A percentile compares a stretch with the other conserved stretches of the same genome.
Conservation (phyloP, 75 land plant genomes). For the Gnetum montanum region DNA sequence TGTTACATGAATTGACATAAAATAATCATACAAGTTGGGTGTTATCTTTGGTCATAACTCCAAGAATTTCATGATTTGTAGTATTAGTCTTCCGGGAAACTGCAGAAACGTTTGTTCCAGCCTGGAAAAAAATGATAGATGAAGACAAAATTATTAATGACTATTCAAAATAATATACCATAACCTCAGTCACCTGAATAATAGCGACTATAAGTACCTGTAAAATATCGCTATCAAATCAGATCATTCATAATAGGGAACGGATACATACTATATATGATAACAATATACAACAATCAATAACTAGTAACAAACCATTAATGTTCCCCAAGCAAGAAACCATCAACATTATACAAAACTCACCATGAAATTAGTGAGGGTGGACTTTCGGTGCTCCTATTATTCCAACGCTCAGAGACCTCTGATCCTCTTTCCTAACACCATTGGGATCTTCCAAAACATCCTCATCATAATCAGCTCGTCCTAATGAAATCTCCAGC, state of each 20-base stretch:
- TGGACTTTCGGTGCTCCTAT: conserved; percentile 89
- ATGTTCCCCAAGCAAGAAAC: too few species aligned
- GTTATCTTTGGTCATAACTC: conserved; percentile 70
- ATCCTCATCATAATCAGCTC: conserved; percentile 28
- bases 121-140: too few species aligned
- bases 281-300: too few species aligned
- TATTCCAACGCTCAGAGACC: conserved; percentile 83
- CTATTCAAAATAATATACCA: too few species aligned
- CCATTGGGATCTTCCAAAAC: conserved; percentile 25
- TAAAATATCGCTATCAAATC: too few species aligned
- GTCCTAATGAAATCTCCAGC: conserved; percentile 38
- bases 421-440: conserved; percentile 76
- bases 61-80: conserved; percentile 85
- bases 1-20: background rate
- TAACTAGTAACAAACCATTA: too few species aligned
- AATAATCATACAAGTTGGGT: conserved; percentile 82
- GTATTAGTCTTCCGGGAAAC: conserved; percentile 96
- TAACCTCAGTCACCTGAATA: background rate
- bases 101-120: conserved; percentile 89
- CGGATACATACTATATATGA: too few species aligned
- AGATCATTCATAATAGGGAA: too few species aligned
- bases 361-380: conserved; percentile 77
- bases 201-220: background rate
- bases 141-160: background rate
- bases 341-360: too few species aligned